Conservation (phyloP, 2,329 filamentous ascomycete genomes). For the Calonectria leucothoes region DNA sequence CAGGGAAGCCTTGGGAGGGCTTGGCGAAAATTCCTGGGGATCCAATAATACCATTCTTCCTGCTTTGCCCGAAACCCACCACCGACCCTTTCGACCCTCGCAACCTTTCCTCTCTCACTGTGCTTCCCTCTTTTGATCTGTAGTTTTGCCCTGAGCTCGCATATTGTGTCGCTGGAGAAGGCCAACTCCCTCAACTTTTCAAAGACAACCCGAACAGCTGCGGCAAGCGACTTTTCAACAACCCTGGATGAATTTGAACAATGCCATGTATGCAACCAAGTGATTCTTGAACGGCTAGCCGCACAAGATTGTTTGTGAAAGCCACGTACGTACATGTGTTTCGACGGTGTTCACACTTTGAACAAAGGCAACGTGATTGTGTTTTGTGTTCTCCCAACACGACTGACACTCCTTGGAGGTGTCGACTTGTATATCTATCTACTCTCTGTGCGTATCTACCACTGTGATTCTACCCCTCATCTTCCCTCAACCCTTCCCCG, state of each 20-base stretch:
- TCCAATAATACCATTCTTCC: constrained; percentile 12
- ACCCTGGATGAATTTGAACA: not conserved
- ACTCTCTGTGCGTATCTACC: too few species aligned
- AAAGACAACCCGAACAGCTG: not conserved
- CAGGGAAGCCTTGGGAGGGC: constrained; percentile 2
- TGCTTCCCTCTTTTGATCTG: not conserved
- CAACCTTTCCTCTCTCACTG: not conserved
- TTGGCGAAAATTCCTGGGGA: constrained; percentile 5
- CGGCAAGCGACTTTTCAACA: not conserved
- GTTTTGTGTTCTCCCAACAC: not conserved
- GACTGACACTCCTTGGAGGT: too few species aligned
- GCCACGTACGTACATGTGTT: not conserved
- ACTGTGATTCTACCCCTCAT: not conserved
- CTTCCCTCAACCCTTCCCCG: not conserved
- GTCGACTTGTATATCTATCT: not conserved
- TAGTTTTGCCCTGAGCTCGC: too few species aligned
- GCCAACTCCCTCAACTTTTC: not conserved
- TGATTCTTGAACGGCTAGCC: not conserved
- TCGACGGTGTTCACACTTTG: not conserved
- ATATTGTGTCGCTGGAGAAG: not conserved
- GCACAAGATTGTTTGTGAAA: not conserved
- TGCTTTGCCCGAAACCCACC: not conserved
- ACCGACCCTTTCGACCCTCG: not conserved
- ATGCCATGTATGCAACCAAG: not conserved
- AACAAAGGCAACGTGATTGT: not conserved